phyloP scores from a whole-genome alignment of 768 basidiomycete species.

The Mycena haematopus region DNA sequence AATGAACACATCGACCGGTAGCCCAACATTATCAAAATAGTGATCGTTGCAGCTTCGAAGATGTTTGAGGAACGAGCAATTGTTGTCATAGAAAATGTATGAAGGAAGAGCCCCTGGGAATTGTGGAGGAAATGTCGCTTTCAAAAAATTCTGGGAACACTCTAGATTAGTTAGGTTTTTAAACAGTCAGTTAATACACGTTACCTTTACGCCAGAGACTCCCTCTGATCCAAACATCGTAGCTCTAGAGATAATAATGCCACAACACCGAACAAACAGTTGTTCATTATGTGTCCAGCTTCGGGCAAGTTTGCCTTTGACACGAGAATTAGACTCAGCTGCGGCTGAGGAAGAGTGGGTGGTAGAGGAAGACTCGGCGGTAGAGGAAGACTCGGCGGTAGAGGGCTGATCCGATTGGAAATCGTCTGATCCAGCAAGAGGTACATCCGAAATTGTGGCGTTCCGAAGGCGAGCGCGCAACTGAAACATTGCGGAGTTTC shows the following conservation, averaged over 20 bases:
- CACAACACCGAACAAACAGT: not conserved
- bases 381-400: not conserved
- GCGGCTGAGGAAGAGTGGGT: not conserved
- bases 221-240: not conserved
- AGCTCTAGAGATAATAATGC: not conserved
- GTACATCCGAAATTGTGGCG: not conserved
- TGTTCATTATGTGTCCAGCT: not conserved
- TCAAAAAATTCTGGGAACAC: not conserved
- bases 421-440: not conserved
- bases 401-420: too few relatives aligned
- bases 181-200: not conserved
- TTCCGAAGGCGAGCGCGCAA: not conserved
- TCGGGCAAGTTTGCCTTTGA: not conserved
- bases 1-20: not conserved
- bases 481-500: slow-evolving; percentile 18
- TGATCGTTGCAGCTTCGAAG: not conserved
- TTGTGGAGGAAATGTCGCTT: not conserved
- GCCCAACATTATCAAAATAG: not conserved
- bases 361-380: not conserved
- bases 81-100: not conserved
- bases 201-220: not conserved
- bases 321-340: not conserved
- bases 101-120: not conserved
- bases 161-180: too few relatives aligned
- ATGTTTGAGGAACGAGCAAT: not conserved